Conservation (phyloP, 2,329 filamentous ascomycete species). For the Tolypocladium amazonense region DNA sequence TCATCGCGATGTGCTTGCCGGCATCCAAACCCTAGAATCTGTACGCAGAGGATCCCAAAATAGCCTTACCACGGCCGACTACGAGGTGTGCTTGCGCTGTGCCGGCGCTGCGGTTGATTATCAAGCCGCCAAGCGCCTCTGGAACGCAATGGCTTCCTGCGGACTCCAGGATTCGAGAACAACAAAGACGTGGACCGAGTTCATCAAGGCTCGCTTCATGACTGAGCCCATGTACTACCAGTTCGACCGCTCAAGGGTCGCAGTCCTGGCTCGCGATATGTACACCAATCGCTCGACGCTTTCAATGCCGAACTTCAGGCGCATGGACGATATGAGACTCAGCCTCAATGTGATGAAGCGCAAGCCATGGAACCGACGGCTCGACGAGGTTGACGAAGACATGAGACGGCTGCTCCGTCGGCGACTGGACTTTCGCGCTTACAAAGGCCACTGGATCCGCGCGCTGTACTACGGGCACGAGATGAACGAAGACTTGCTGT, state of each 20-base stretch:
- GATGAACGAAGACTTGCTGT: conserved; percentile 28
- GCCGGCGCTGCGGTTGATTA: conserved; percentile 34
- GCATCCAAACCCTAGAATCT: conserved; percentile 21
- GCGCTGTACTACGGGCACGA: conserved; percentile 14
- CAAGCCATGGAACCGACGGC: conserved; percentile 19
- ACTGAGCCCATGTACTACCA: conserved; percentile 35
- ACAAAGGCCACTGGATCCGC: conserved; percentile 16
- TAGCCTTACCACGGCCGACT: conserved; percentile 28
- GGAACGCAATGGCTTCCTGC: conserved; percentile 17
- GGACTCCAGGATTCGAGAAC: conserved; percentile 19
- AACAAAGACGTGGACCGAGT: conserved; percentile 30
- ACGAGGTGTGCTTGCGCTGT: conserved; percentile 31
- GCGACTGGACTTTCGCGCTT: conserved; percentile 14
- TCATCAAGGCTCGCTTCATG: conserved; percentile 35
- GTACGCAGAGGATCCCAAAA: conserved; percentile 17
- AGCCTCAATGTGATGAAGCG: conserved; percentile 14
- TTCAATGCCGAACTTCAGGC: conserved; percentile 9
- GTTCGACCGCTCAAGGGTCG: conserved; percentile 29
- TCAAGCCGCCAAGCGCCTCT: conserved; percentile 21
- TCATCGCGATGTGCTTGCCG: conserved; percentile 25
- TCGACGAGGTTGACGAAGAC: conserved; percentile 12
- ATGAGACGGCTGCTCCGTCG: conserved; percentile 14
- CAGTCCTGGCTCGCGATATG: conserved; percentile 27
- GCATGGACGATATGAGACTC: conserved; percentile 19
- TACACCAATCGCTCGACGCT: conserved; percentile 12